Base-by-base conservation (phyloP, 1,284 basidiomycete genomes). In the Vanrija pseudolonga region DNA sequence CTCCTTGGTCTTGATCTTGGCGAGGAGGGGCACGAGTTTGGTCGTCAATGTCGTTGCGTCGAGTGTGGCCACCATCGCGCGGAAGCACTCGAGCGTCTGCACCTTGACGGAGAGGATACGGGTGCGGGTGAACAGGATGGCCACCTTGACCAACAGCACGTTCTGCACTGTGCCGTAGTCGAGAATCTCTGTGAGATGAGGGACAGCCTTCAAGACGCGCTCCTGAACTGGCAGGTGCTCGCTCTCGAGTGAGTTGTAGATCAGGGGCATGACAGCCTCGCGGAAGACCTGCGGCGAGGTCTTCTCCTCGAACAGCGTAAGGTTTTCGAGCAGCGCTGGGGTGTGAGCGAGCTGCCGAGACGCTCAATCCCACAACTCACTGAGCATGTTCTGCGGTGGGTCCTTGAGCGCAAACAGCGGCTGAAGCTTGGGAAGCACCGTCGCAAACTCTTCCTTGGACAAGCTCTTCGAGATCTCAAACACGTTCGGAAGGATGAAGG, bases 401-500 rank as follows among this genome's bases (percentile, higher is more conserved):
- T 99, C 96, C 73, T 90, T 93, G 64, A 98, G 79, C 0, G 80
- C 80, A 65, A 99, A 99, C 14, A 98, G 76, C 0, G 94, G 94
- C 68, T 89, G 92, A 37, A 98, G 80, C 67, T 87, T 89, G 1
- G 91, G 91, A 11, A 98, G 79, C 47, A 85, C 82, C 2, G 79
- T 79, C 0, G 87, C 86, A 68, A 99, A 99, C 67, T 95, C 91
- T 15, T 82, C 73, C 36, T 90, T 82, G 18, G 85, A 84, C 43
- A 98, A 80, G 24, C 85, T 82, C 59, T 83, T 85, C 11, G 90
- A 85, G 57, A 99, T 98, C 53, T 84, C 83, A 68, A 98, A 96
- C n/a, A 98, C 88, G 73, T 97, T 97, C 1, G 95, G 95, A n/a
- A 99, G 80, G 57, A 99, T 89, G 73, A 96, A 96, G 2, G 96